These are phyloP conservation scores for Xylariaceae sp. DNA, from an alignment of 2,329 filamentous ascomycete genomes.

Conservation along the genomic window DNA sequence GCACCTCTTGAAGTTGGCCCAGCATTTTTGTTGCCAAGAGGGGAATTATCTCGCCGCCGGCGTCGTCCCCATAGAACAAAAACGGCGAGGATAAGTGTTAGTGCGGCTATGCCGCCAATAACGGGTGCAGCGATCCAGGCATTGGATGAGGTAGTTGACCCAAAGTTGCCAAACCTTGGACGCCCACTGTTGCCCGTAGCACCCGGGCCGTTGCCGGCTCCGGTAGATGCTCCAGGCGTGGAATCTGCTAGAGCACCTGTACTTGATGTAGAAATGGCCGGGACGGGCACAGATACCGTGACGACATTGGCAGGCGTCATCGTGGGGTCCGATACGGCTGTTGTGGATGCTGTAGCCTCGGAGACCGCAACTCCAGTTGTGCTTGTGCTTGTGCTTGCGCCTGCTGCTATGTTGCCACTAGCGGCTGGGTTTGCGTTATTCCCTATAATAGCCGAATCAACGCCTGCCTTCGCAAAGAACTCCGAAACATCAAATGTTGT, in stretches of 20 bases:
- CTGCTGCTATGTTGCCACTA: too few relatives aligned
- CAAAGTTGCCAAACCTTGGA: not conserved
- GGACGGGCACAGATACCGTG: conserved; percentile 22
- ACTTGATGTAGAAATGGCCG: conserved; percentile 1
- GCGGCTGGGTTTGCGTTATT: not conserved
- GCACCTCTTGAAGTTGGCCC: conserved; percentile 1
- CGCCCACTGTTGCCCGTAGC: not conserved
- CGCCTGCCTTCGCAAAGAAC: conserved; percentile 29
- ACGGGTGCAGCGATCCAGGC: conserved; percentile 47
- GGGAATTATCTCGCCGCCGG: conserved; percentile 23
- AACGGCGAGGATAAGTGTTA: conserved; percentile 42
- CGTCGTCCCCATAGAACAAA: conserved; percentile 43
- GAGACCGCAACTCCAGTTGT: not conserved
- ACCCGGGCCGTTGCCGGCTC: not conserved
- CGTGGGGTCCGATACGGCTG: not conserved
- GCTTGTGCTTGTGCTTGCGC: not conserved
- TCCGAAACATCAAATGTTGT: conserved; percentile 16
- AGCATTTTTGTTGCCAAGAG: not conserved
- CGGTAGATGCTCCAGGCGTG: not conserved
- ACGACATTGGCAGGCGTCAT: not conserved
- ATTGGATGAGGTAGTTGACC: conserved; percentile 23
- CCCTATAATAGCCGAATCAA: conserved; percentile 38
- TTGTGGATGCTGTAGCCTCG: conserved; percentile 3
- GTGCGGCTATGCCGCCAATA: conserved; percentile 43
- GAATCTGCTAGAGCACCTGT: conserved; percentile 10